Percentiles rank a stretch among this genome's conserved stretches.
Evolutionary conservation across 768 basidiomycete genomes (phyloP).

Genomic region (Rhodotorula graminis): DNA sequence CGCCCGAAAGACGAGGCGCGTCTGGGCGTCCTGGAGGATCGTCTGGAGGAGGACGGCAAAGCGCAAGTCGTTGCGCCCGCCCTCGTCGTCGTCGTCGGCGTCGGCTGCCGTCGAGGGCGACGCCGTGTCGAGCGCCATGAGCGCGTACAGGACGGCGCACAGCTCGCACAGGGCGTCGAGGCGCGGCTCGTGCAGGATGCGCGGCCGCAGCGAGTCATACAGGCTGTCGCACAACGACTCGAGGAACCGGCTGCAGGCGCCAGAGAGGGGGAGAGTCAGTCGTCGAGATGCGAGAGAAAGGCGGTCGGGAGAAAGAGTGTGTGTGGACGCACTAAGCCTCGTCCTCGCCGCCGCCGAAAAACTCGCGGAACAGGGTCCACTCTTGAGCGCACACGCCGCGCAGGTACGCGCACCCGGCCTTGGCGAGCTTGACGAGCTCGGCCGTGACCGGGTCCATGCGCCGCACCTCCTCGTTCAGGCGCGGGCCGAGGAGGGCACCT

Average conservation of each 20-base stretch:
- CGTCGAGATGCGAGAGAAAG: not conserved
- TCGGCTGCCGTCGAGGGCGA: conserved; percentile 47
- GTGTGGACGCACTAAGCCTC: conserved; percentile 59
- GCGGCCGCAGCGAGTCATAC: conserved; percentile 90
- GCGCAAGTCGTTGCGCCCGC: conserved; percentile 55
- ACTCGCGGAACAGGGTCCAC: conserved; percentile 74
- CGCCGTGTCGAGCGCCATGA: conserved; percentile 66
- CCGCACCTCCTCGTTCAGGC: conserved; percentile 74
- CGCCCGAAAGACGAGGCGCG: conserved; percentile 89
- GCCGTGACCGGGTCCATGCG: conserved; percentile 71
- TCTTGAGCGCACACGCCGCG: conserved; percentile 88
- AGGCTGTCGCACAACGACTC: conserved; percentile 88
- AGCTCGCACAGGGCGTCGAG: conserved; percentile 86
- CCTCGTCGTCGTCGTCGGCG: conserved; percentile 11
- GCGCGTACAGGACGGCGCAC: conserved; percentile 88
- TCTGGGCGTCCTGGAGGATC: conserved; percentile 94
- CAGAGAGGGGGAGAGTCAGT: not conserved
- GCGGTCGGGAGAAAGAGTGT: not conserved
- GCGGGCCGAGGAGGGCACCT: conserved; percentile 64
- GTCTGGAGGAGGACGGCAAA: conserved; percentile 76
- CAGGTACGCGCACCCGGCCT: conserved; percentile 84
- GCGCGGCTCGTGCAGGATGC: conserved; percentile 86
- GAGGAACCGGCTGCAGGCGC: conserved; percentile 64
- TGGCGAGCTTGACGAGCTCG: conserved; percentile 83
- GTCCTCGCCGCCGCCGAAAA: conserved; percentile 79